Evolutionary conservation across 2,329 filamentous ascomycete species (phyloP), one percentile per base, ranked within the genome.

Genomic region (Neonectria coccinea): DNA sequence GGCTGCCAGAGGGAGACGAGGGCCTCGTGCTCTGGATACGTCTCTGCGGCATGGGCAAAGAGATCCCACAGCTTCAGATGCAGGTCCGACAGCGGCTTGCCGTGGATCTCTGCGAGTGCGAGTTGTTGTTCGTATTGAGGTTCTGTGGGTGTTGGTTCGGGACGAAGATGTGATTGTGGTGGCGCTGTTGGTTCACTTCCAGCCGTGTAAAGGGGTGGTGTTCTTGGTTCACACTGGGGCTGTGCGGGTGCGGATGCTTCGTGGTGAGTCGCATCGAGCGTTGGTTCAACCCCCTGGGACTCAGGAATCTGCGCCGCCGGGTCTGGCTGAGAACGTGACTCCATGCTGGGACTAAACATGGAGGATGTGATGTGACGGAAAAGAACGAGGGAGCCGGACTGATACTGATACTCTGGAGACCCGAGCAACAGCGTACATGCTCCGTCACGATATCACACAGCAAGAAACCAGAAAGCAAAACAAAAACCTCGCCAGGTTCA

Each of bases 1-100:
- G 70, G 64, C 27, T 79, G 76, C 78, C 78, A 79, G 33, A 78
- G 66, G 31, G 77, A 79, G 12, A 80, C 76, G 39, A 80, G 59
- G 16, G 79, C 79, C 39, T 80, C 78, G 59, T 70, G 66, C 6
- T 76, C 70, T 1, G 79, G 78, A 22, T 73, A 71, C 4, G 51
- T 56, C 16, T 58, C 59, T 11, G 76, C 74, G 6, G 78, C 74
- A 1, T 63, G 33, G 10, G 70, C 44, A 29, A 79, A 74, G 18
- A 80, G 55, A 52, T 79, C 73, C 79, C 79, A 80, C 12, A 80
- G 68, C 4, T 56, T 70, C 7, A 74, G 66, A 27, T 78, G 67
- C 27, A 79, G 66, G 50, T 75, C 74, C 1, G 62, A 36, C 9
- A 78, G 56, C 25, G 65, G 58, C 10, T 70, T 53, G 12, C 78